Percentiles rank a stretch among this genome's conserved stretches.
Conservation (phyloP, 106 monocot species). For the Allium fistulosum region DNA sequence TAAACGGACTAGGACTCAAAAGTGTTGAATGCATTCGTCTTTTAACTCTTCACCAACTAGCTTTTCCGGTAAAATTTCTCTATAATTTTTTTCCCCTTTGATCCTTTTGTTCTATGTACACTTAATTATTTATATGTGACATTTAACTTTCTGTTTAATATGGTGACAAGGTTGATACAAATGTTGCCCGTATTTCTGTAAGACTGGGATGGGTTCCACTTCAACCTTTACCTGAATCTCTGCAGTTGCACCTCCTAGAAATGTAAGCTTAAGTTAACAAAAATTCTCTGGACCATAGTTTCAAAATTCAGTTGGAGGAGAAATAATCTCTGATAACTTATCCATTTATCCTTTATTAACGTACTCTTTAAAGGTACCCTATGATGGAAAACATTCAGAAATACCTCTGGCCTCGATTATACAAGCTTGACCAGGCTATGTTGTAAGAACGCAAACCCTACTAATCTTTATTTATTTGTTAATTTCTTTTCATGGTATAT, state of each 20-base stretch:
- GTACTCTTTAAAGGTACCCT: constrained; percentile 60
- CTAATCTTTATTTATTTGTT: not conserved
- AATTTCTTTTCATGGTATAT: no score
- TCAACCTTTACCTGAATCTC: constrained; percentile 92
- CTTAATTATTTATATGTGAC: no score
- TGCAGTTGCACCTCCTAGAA: constrained; percentile 92
- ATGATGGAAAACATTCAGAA: constrained; percentile 81
- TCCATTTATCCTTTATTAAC: constrained; percentile 7
- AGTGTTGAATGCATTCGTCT: constrained; percentile 97
- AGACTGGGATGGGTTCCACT: constrained; percentile 99
- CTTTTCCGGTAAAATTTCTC: constrained; percentile 69
- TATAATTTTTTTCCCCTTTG: not conserved
- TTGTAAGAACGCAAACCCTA: constrained; percentile 28
- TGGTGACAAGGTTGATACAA: constrained; percentile 76
- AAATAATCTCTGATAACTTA: not conserved
- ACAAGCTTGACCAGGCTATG: constrained; percentile 51
- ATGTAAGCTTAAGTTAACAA: constrained; percentile 35
- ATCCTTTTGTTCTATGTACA: not conserved
- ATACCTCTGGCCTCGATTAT: constrained; percentile 66
- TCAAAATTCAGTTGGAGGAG: not conserved
- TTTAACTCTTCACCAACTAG: constrained; percentile 86
- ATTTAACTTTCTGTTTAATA: no score
- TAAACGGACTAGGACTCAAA: constrained; percentile 87
- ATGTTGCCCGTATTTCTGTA: constrained; percentile 94
- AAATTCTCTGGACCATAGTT: not conserved